Conservation (phyloP, 176 grass and related monocot species). For the Aegilops umbellulata region DNA sequence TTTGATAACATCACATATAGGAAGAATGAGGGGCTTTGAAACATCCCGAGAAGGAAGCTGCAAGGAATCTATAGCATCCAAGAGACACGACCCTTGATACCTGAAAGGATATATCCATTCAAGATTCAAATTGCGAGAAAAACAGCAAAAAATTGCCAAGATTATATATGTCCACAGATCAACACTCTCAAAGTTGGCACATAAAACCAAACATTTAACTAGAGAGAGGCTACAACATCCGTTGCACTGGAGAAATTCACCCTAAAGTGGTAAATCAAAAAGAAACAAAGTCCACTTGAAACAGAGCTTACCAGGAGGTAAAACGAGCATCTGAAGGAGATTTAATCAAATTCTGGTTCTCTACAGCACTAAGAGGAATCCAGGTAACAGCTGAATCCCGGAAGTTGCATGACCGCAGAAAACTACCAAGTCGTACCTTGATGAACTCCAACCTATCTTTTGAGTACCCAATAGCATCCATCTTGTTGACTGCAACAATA, state of each 20-base stretch:
- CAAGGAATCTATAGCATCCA: constrained; percentile 89
- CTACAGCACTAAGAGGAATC: constrained; percentile 86
- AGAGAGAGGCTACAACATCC: background rate
- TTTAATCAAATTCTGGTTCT: constrained; percentile 83
- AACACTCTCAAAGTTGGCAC: constrained; percentile 1
- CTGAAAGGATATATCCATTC: constrained; percentile 42
- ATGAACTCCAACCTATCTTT: constrained; percentile 93
- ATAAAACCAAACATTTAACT: background rate
- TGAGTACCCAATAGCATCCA: constrained; percentile 83
- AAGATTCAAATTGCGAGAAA: constrained; percentile 12
- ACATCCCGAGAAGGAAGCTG: constrained; percentile 83
- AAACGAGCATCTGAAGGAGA: constrained; percentile 65
- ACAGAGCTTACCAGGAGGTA: constrained; percentile 68
- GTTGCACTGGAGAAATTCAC: background rate
- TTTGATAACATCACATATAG: constrained; percentile 97
- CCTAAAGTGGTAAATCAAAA: background rate
- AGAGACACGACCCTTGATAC: constrained; percentile 71
- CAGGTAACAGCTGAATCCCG: constrained; percentile 73
- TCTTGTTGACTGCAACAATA: constrained; percentile 90
- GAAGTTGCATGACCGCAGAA: constrained; percentile 78
- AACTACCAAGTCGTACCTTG: constrained; percentile 71
- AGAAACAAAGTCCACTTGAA: background rate
- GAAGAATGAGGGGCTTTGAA: constrained; percentile 88
- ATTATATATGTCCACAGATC: constrained; percentile 15
- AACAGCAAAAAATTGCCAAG: background rate